Base-by-base conservation (phyloP, 2,329 filamentous ascomycete genomes). In the Xylariaceae sp. region DNA sequence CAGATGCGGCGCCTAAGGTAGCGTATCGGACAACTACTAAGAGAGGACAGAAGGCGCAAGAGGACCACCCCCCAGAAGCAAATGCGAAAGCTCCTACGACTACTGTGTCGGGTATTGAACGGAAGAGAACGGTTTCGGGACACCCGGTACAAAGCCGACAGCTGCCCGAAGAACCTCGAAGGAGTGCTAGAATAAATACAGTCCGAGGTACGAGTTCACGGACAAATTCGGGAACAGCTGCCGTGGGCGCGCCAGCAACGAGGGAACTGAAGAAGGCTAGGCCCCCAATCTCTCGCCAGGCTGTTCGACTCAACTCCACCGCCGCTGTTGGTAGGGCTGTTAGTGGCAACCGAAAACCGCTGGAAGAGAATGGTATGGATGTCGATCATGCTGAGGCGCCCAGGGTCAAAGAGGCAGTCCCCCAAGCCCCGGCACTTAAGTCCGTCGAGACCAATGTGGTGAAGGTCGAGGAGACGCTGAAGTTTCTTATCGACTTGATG, bases 81-180 rank as follows among this genome's bases (percentile, higher is more conserved):
- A 74, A 67, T 62, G 73, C 66, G 57, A 70, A 77, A 76, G 68
- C 77, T 58, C 69, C 77, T 15, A 70, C 62, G 50, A 56, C 75
- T 63, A 66, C 78, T 62, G 62, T 73, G 13, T 72, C 80, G 17
- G 78, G 76, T 3, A 75, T 80, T 11, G 89, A 92, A 61, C 85
- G 92, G 72, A 97, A 97, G 76, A 86, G 93, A 66, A 97, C 92
- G 1, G 84, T 96, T n/a, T 96, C 93, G 47, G 93, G 93, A 3
- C 90, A 96, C 66, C 82, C 82, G 11, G 83, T 82, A 53, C 82
- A 74, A 62, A 77, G 77, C 53, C 76, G 74, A 63, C 80, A 77
- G 56, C 83, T 82, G 56, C 73, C 75, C 3, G 82, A 86, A 61
- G 88, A 91, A 66, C 82, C 83, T 47, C 80, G 89, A 68, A 82